These are phyloP conservation scores for Fusarium mundagurra DNA, from an alignment of 2,329 filamentous ascomycete species.

Conservation along the genomic window DNA sequence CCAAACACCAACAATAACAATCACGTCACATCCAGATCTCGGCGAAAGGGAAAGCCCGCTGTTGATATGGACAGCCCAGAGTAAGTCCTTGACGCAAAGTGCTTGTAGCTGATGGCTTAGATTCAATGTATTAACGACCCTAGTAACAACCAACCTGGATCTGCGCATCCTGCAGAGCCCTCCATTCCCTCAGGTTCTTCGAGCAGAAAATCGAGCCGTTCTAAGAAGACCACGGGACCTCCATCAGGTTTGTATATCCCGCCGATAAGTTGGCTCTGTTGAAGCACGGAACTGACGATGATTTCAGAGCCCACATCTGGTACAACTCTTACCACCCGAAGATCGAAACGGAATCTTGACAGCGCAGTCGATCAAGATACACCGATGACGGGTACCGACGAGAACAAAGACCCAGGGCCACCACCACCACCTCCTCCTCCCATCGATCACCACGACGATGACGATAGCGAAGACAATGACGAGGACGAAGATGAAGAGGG, in stretches of 20 bases:
- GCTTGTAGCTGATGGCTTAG: background rate
- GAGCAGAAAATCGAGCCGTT: constrained; percentile 77
- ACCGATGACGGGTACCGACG: constrained; percentile 76
- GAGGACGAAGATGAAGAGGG: constrained; percentile 47
- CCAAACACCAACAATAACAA: constrained; percentile 39
- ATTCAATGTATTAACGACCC: constrained; percentile 14
- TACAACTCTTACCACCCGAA: constrained; percentile 53
- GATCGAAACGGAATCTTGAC: constrained; percentile 64
- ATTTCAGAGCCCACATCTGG: constrained; percentile 47
- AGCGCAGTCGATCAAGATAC: constrained; percentile 70
- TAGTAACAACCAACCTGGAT: constrained; percentile 54
- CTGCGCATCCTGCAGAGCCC: constrained; percentile 69
- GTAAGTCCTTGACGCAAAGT: constrained; percentile 55
- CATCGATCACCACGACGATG: constrained; percentile 49
- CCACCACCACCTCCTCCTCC: constrained; percentile 56
- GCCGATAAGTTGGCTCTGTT: background rate
- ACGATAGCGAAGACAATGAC: constrained; percentile 49
- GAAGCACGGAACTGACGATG: constrained; percentile 18
- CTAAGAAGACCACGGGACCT: constrained; percentile 69
- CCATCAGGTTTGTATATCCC: constrained; percentile 50
- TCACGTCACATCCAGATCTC: constrained; percentile 55
- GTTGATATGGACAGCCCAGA: constrained; percentile 78
- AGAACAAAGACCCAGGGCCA: constrained; percentile 55
- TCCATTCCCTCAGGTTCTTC: constrained; percentile 69
- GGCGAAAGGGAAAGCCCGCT: constrained; percentile 68